These are phyloP conservation scores for Colletotrichum cuscutae DNA, from an alignment of 2,329 filamentous ascomycete species.

Conservation along the genomic window DNA sequence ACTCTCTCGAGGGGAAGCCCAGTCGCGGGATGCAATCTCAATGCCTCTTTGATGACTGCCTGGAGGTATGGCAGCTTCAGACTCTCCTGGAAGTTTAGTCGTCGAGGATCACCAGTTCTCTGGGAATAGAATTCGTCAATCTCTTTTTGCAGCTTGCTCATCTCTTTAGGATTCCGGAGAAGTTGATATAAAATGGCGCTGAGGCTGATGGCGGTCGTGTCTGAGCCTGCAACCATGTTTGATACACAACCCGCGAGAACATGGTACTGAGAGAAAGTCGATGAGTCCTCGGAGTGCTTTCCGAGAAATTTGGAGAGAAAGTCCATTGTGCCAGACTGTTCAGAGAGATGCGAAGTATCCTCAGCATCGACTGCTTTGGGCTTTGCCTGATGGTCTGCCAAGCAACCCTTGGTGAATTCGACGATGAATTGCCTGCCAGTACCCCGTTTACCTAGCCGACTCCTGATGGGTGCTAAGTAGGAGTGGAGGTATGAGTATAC, in stretches of 20 bases:
- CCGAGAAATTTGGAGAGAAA: conserved; percentile 38
- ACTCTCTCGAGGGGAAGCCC: conserved; percentile 59
- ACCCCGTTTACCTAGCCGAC: too few relatives aligned
- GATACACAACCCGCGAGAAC: conserved; percentile 24
- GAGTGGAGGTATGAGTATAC: conserved; percentile 21
- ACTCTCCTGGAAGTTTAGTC: conserved; percentile 40
- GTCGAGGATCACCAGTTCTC: background rate
- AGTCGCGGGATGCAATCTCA: conserved; percentile 59
- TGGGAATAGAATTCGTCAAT: conserved; percentile 42
- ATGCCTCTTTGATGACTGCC: conserved; percentile 62
- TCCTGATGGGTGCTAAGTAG: too few relatives aligned
- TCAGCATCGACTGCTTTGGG: too few relatives aligned
- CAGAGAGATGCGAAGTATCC: too few relatives aligned
- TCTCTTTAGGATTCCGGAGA: background rate
- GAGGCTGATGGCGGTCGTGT: conserved; percentile 48
- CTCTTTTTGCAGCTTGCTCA: conserved; percentile 49
- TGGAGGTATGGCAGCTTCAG: conserved; percentile 57
- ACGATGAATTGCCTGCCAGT: too few relatives aligned
- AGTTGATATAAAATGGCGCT: conserved; percentile 44
- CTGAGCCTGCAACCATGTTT: conserved; percentile 45
- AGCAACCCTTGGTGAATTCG: too few relatives aligned
- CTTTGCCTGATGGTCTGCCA: too few relatives aligned
- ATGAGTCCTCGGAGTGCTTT: conserved; percentile 50
- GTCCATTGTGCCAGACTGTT: too few relatives aligned
- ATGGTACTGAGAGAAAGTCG: conserved; percentile 48